Evolutionary conservation across 176 grass and related monocot genomes (phyloP).

Genomic region (Canna indica): DNA sequence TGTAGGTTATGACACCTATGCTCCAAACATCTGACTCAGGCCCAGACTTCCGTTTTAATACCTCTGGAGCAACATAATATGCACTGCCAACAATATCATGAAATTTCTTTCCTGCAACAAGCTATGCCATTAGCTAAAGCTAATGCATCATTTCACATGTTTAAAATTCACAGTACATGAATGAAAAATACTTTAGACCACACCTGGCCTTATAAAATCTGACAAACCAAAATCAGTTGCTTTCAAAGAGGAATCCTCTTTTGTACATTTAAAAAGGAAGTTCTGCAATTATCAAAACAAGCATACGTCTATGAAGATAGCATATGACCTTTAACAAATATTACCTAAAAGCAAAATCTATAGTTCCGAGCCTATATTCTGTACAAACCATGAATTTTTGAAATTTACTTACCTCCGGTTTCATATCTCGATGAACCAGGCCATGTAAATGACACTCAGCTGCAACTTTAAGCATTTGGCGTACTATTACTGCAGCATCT

Average conservation of each 20-base stretch:
- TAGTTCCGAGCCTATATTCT: background rate
- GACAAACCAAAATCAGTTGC: slow-evolving; percentile 98
- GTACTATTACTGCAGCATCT: slow-evolving; percentile 91
- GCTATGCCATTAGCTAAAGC: background rate
- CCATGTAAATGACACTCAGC: slow-evolving; percentile 95
- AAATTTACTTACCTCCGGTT: slow-evolving; percentile 76
- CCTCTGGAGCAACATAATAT: slow-evolving; percentile 92
- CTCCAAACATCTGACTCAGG: slow-evolving; percentile 94
- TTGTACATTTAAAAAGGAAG: slow-evolving; percentile 83
- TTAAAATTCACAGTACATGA: background rate
- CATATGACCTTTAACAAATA: background rate
- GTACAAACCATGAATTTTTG: background rate
- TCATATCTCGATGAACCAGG: slow-evolving; percentile 97
- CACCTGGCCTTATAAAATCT: slow-evolving; percentile 92
- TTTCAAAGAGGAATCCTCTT: slow-evolving; percentile 69
- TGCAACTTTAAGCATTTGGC: slow-evolving; percentile 98
- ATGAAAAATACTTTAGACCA: slow-evolving; percentile 4
- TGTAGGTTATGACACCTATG: slow-evolving; percentile 96
- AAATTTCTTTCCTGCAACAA: slow-evolving; percentile 59
- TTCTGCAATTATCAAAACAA: slow-evolving; percentile 47
- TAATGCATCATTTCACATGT: background rate
- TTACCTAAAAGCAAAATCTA: background rate
- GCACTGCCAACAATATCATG: slow-evolving; percentile 89
- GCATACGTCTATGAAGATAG: background rate
- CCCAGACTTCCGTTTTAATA: slow-evolving; percentile 71